Evolutionary conservation across 2,329 filamentous ascomycete species (phyloP).

Genomic region (Pezicula neosporulosa): DNA sequence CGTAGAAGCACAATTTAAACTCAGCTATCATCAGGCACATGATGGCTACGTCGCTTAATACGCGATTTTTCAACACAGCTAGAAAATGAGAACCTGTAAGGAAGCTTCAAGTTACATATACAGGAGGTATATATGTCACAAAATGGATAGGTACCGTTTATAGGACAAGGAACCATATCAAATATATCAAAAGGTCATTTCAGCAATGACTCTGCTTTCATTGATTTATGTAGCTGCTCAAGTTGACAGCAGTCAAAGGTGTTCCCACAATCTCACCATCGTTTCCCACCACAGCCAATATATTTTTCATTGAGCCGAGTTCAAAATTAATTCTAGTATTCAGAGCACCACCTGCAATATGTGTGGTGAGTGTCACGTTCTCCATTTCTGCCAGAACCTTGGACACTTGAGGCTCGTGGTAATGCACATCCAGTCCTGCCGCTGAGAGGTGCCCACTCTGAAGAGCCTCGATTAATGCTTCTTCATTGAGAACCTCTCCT

Average conservation of each 20-base stretch:
- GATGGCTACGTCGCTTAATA: too few species aligned
- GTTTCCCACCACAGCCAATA: slow-evolving; percentile 47
- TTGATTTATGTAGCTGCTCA: not conserved
- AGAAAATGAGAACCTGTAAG: too few species aligned
- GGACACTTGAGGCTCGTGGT: slow-evolving; percentile 69
- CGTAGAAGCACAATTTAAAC: too few species aligned
- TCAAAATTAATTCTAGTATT: slow-evolving; percentile 57
- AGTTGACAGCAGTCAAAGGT: not conserved
- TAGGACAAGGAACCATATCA: too few species aligned
- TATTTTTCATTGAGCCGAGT: slow-evolving; percentile 61
- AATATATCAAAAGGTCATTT: too few species aligned
- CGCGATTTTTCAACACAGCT: too few species aligned
- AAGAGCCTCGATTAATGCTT: slow-evolving; percentile 68
- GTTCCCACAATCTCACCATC: not conserved
- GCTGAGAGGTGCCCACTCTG: slow-evolving; percentile 63
- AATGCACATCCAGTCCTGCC: slow-evolving; percentile 74
- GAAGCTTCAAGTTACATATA: too few species aligned
- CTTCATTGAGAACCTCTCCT: slow-evolving; percentile 75
- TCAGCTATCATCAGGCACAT: too few species aligned
- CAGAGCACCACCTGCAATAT: slow-evolving; percentile 61
- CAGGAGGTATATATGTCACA: too few species aligned
- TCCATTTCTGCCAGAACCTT: slow-evolving; percentile 31
- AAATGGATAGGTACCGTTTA: too few species aligned
- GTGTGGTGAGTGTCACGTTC: slow-evolving; percentile 51
- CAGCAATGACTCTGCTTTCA: not conserved